Percentiles rank a stretch among this genome's conserved stretches.
phyloP scores from a whole-genome alignment of 345 rosid species.

The Moringa oleifera region DNA sequence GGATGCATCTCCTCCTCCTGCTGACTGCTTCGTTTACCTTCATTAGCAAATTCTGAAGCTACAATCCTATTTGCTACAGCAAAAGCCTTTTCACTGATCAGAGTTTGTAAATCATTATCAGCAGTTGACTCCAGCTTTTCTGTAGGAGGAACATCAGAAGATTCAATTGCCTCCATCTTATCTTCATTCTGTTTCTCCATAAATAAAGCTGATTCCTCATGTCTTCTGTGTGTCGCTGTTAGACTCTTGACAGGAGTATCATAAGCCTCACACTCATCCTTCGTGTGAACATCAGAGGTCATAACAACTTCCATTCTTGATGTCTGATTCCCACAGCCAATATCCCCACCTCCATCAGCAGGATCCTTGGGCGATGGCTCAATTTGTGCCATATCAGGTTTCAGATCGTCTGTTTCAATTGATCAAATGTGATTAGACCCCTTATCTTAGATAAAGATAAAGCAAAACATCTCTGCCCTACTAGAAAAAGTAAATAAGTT shows the following conservation, averaged over 20 bases:
- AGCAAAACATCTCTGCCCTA: neutral
- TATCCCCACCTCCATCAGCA: constrained; percentile 15
- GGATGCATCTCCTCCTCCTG: constrained; percentile 28
- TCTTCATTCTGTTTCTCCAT: constrained; percentile 23
- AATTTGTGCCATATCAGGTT: constrained; percentile 18
- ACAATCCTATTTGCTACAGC: constrained; percentile 21
- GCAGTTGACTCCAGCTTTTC: constrained; percentile 54
- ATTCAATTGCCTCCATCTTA: constrained; percentile 8
- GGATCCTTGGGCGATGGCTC: constrained; percentile 17
- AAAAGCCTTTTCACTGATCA: constrained; percentile 19
- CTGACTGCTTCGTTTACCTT: constrained; percentile 21
- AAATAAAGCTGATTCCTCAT: constrained; percentile 16
- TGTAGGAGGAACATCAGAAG: constrained; percentile 12
- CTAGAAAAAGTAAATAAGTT: neutral
- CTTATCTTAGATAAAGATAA: neutral
- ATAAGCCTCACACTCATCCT: constrained; percentile 20
- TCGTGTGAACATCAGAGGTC: constrained; percentile 15
- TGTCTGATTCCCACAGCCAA: constrained; percentile 18
- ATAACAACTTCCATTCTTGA: constrained; percentile 21
- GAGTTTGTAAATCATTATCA: constrained; percentile 43
- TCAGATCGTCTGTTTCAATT: constrained; percentile 23
- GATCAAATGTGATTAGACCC: constrained; percentile 3
- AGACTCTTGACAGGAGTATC: constrained; percentile 12
- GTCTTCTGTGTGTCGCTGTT: constrained; percentile 14
- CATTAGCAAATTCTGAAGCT: constrained; percentile 25